A percentile compares a stretch with the other conserved stretches of the same genome.
These are phyloP conservation scores for Cymbidium sinense DNA, from an alignment of 106 monocot species.

Conservation along the genomic window DNA sequence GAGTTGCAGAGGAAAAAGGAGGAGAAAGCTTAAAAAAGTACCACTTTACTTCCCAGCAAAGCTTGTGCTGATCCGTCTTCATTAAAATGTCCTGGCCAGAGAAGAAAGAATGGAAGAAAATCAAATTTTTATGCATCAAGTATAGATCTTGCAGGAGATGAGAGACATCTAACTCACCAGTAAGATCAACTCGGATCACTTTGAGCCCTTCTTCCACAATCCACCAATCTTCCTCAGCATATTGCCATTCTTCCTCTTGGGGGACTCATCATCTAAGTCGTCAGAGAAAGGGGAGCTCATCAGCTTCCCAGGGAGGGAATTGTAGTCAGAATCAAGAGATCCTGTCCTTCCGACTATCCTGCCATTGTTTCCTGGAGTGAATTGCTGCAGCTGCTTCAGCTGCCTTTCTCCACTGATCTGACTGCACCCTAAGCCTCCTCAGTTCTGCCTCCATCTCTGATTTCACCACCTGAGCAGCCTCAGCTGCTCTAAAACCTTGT, in stretches of 20 bases:
- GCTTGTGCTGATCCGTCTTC: background rate
- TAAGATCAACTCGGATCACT: constrained; percentile 23
- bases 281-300: constrained; percentile 74
- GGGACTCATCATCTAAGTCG: constrained; percentile 46
- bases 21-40: background rate
- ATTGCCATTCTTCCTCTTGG: constrained; percentile 55
- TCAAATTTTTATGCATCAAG: background rate
- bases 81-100: background rate
- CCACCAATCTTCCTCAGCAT: constrained; percentile 66
- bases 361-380: constrained; percentile 39
- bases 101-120: background rate
- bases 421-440: constrained; percentile 69
- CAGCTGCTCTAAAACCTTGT: constrained; percentile 55
- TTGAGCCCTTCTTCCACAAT: constrained; percentile 76
- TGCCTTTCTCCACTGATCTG: constrained; percentile 96
- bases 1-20: background rate
- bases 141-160: background rate
- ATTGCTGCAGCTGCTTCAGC: constrained; percentile 86
- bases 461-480: constrained; percentile 40
- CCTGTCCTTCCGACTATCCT: constrained; percentile 45
- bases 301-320: constrained; percentile 46
- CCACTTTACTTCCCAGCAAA: constrained; percentile 9
- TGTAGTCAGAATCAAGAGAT: constrained; percentile 47
- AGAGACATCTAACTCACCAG: background rate
- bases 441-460: constrained; percentile 70